A percentile compares a stretch with the other conserved stretches of the same genome.
These are phyloP conservation scores for Saccharomycopsis hybrid DNA, from an alignment of 1,139 yeast genomes.

Conservation along the genomic window DNA sequence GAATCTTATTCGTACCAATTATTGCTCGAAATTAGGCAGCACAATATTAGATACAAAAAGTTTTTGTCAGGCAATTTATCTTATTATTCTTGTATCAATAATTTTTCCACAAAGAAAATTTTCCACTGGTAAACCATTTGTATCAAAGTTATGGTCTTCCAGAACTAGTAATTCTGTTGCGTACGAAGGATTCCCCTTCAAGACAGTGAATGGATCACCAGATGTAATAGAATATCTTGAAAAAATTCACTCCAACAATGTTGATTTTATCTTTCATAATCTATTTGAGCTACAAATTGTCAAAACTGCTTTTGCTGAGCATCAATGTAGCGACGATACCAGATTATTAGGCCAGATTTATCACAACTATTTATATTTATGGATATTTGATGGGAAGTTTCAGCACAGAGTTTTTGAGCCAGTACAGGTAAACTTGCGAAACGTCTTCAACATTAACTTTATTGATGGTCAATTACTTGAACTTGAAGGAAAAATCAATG, in stretches of 20 bases:
- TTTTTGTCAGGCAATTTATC: background rate
- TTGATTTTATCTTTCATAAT: no score
- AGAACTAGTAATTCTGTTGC: background rate
- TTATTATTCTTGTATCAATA: slow-evolving; percentile 1
- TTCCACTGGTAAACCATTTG: slow-evolving; percentile 7
- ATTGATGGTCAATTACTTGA: background rate
- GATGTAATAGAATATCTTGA: slow-evolving; percentile 1
- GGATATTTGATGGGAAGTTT: background rate
- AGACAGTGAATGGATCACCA: background rate
- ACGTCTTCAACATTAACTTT: background rate
- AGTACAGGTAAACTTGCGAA: background rate
- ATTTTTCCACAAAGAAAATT: slow-evolving; percentile 5
- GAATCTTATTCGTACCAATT: background rate
- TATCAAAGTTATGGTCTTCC: slow-evolving; percentile 1
- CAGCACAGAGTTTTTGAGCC: background rate
- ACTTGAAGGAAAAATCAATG: slow-evolving; percentile 3
- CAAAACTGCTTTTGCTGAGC: background rate
- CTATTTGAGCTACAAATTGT: no score
- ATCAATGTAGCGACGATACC: no score
- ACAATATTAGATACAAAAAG: background rate
- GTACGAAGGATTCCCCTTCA: slow-evolving; percentile 4
- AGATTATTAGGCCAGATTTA: no score
- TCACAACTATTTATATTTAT: no score
- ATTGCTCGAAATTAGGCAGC: background rate
- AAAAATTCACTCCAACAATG: background rate